Conservation (phyloP, 495 filamentous ascomycete genomes). For the Aspergillus taichungensis region DNA sequence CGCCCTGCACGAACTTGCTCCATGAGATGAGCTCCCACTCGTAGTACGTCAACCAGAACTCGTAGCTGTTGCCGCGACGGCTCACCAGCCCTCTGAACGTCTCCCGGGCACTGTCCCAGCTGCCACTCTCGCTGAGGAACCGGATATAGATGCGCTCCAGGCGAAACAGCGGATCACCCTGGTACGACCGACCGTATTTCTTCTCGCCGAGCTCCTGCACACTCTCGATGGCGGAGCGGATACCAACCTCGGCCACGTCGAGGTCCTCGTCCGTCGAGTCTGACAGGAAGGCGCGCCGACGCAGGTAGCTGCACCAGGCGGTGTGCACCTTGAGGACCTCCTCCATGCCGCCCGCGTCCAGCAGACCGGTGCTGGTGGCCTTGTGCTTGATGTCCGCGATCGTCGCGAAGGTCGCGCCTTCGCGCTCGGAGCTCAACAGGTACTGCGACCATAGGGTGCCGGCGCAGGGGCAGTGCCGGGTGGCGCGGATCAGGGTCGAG, state of each 20-base stretch:
- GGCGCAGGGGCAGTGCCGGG: slow-evolving; percentile 85
- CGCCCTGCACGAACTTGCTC: slow-evolving; percentile 46
- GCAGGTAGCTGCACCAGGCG: slow-evolving; percentile 88
- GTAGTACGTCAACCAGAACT: slow-evolving; percentile 91
- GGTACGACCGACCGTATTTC: slow-evolving; percentile 64
- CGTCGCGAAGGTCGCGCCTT: slow-evolving; percentile 60
- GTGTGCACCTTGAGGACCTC: slow-evolving; percentile 82
- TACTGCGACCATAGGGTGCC: slow-evolving; percentile 85
- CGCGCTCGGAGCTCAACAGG: slow-evolving; percentile 71
- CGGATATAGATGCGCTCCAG: slow-evolving; percentile 89
- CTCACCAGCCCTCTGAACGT: slow-evolving; percentile 65
- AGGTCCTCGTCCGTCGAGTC: slow-evolving; percentile 76
- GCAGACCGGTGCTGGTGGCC: slow-evolving; percentile 72
- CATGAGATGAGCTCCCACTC: slow-evolving; percentile 77
- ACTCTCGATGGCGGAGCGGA: slow-evolving; percentile 74
- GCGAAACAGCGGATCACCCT: slow-evolving; percentile 78
- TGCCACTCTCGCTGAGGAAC: slow-evolving; percentile 70
- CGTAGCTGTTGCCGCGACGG: slow-evolving; percentile 64
- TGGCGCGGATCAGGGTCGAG: slow-evolving; percentile 62
- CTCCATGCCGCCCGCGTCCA: slow-evolving; percentile 67
- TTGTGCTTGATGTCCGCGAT: slow-evolving; percentile 86
- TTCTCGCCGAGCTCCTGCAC: slow-evolving; percentile 69
- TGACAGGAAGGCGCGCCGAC: slow-evolving; percentile 68
- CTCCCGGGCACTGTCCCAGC: slow-evolving; percentile 55
- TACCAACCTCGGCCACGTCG: slow-evolving; percentile 87